phyloP scores from a whole-genome alignment of 1,284 basidiomycete species.

The Leccinum pachyderme region DNA sequence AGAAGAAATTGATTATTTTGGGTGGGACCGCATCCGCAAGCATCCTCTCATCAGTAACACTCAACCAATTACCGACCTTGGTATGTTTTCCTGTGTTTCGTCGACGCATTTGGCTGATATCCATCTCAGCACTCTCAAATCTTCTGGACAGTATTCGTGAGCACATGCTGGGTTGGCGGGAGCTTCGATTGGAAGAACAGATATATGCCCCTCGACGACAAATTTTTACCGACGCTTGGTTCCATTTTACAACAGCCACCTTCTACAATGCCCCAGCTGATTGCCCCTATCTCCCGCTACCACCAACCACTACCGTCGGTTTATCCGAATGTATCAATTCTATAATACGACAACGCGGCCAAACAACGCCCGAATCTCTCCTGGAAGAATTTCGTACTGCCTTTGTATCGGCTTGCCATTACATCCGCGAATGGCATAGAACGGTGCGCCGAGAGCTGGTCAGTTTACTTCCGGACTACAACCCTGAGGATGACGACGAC shows the following conservation, averaged over 20 bases:
- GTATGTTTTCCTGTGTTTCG: conserved; percentile 6
- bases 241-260: conserved; percentile 15
- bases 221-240: conserved; percentile 29
- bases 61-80: conserved; percentile 19
- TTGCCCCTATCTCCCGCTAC: conserved; percentile 25
- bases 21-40: conserved; percentile 32
- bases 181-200: conserved; percentile 32
- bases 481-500: conserved; percentile 18
- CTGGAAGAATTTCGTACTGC: conserved; percentile 14
- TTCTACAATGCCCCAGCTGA: conserved; percentile 16
- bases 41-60: conserved; percentile 29
- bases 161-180: conserved; percentile 34
- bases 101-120: conserved; percentile 7
- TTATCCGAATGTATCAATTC: conserved; percentile 20
- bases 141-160: conserved; percentile 26
- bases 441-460: conserved; percentile 27
- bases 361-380: conserved; percentile 9
- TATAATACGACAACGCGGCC: conserved; percentile 24
- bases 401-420: conserved; percentile 15
- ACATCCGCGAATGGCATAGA: conserved; percentile 27
- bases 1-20: conserved; percentile 30
- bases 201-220: conserved; percentile 28
- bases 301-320: conserved; percentile 27
- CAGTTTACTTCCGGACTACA: conserved; percentile 27
- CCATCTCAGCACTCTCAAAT: conserved; percentile 15